These are phyloP conservation scores for Epichloe sp. DNA, from an alignment of 2,329 filamentous ascomycete species.

Conservation along the genomic window DNA sequence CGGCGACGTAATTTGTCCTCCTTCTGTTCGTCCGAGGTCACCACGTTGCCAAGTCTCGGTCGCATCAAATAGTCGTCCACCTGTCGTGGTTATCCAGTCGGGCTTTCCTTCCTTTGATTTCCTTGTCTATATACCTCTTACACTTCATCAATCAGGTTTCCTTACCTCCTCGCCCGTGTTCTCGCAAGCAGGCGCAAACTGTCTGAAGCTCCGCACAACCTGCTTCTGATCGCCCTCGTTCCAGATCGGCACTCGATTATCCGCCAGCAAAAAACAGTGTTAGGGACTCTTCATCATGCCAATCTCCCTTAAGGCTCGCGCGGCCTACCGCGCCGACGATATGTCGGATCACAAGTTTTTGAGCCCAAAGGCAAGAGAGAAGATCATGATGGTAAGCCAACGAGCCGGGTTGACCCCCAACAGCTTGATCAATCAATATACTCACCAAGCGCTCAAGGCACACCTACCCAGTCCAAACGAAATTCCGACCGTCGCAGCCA, in stretches of 20 bases:
- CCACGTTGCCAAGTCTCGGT: constrained; percentile 1
- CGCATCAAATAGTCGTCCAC: constrained; percentile 12
- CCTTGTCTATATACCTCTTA: neutral
- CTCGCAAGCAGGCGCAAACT: neutral
- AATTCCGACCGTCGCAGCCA: constrained; percentile 13
- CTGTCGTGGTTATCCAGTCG: neutral
- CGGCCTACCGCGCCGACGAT: constrained; percentile 28
- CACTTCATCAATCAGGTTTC: neutral
- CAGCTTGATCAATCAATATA: neutral
- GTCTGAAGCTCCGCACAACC: neutral
- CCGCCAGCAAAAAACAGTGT: too few relatives aligned
- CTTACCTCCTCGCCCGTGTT: neutral
- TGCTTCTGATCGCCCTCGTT: neutral
- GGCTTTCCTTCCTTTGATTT: neutral
- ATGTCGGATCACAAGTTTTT: constrained; percentile 20
- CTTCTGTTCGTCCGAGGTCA: neutral
- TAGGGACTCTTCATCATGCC: constrained; percentile 15
- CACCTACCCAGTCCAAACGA: constrained; percentile 24
- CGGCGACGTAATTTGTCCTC: constrained; percentile 4
- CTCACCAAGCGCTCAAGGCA: constrained; percentile 17
- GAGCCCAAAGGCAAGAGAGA: constrained; percentile 22
- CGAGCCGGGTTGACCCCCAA: neutral
- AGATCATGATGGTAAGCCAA: constrained; percentile 22
- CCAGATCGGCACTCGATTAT: neutral
- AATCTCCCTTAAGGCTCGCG: constrained; percentile 23